phyloP scores from a whole-genome alignment of 2,329 filamentous ascomycete genomes.

The Aaosphaeria arxii region DNA sequence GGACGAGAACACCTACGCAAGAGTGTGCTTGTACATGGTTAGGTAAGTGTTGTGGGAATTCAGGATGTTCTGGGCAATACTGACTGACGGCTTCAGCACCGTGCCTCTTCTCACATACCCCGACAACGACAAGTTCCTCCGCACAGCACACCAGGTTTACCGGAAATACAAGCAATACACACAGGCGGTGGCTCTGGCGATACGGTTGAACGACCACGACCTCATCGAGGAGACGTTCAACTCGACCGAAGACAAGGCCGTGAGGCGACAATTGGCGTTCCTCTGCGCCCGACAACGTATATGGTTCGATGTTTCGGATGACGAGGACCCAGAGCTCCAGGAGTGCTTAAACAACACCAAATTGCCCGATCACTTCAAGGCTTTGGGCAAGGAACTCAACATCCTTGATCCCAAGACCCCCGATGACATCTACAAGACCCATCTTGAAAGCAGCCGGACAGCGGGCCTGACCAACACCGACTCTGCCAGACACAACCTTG shows the following conservation, averaged over 20 bases:
- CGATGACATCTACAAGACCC: conserved; percentile 99
- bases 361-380: conserved; percentile 88
- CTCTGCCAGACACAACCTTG: conserved; percentile 91
- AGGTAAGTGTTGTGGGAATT: conserved; percentile 42
- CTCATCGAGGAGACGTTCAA: conserved; percentile 81
- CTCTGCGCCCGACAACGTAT: conserved; percentile 90
- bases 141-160: conserved; percentile 91
- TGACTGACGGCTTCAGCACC: conserved; percentile 57
- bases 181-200: conserved; percentile 91
- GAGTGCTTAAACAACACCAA: conserved; percentile 87
- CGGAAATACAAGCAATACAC: conserved; percentile 88
- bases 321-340: conserved; percentile 70
- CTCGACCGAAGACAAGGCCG: conserved; percentile 72
- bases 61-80: no score
- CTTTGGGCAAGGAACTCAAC: conserved; percentile 91
- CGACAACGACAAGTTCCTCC: conserved; percentile 93
- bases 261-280: conserved; percentile 94
- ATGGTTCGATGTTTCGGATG: conserved; percentile 68
- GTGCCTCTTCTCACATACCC: conserved; percentile 96
- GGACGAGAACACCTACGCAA: conserved; percentile 87
- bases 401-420: conserved; percentile 95
- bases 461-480: conserved; percentile 92
- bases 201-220: conserved; percentile 82
- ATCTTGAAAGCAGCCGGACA: conserved; percentile 91
- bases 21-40: conserved; percentile 97